These are phyloP conservation scores for Dalbergia cultrata DNA, from an alignment of 306 rosid genomes.

Conservation along the genomic window DNA sequence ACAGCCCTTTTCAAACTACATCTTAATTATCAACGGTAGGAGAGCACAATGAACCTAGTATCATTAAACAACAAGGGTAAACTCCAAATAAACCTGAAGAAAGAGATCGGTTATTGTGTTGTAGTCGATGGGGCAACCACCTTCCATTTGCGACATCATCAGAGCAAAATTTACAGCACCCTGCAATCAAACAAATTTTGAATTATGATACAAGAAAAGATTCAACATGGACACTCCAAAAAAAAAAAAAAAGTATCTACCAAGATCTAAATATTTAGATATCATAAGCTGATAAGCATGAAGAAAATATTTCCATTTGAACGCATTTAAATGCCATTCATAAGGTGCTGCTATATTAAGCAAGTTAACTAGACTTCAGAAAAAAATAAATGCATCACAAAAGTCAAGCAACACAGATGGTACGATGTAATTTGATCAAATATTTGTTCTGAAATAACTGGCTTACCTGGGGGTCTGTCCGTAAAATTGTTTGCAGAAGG, in stretches of 20 bases:
- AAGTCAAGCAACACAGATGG: constrained; percentile 2
- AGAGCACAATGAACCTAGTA: constrained; percentile 18
- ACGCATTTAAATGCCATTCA: neutral
- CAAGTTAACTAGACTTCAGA: neutral
- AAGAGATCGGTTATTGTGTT: constrained; percentile 86
- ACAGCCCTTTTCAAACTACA: no score
- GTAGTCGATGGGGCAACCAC: constrained; percentile 87
- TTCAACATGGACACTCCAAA: no score
- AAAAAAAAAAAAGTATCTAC: no score
- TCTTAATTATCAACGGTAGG: neutral
- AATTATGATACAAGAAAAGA: neutral
- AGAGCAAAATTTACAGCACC: constrained; percentile 90
- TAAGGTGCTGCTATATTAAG: constrained; percentile 12
- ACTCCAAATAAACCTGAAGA: constrained; percentile 67
- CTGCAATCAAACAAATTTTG: constrained; percentile 50
- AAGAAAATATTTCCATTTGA: neutral
- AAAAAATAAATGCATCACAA: neutral
- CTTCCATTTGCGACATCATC: constrained; percentile 95
- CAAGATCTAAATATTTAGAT: neutral
- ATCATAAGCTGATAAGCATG: neutral
- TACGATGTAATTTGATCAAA: neutral
- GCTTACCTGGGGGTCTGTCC: constrained; percentile 78
- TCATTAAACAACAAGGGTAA: neutral
- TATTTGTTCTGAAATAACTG: neutral
- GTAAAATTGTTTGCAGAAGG: constrained; percentile 82